Conservation (phyloP, 345 rosid species). For the Viola odorata region DNA sequence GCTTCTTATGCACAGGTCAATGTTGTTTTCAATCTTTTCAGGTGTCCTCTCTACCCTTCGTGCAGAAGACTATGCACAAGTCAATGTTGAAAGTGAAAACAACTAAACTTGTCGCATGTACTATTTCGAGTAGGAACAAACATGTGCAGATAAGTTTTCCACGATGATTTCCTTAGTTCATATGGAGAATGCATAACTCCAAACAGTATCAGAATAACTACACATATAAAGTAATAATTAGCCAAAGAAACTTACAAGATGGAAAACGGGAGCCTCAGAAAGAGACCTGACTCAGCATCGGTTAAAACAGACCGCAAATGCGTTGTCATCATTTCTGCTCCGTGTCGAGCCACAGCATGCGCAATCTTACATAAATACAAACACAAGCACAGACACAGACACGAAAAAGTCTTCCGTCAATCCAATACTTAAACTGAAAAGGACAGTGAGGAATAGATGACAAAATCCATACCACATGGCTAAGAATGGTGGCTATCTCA, state of each 20-base stretch:
- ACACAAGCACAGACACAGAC: neutral
- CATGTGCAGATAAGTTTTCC: no score
- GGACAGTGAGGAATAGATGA: neutral
- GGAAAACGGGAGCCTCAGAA: constrained; percentile 86
- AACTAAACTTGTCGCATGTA: no score
- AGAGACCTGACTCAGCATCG: constrained; percentile 62
- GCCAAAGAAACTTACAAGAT: neutral
- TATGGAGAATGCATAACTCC: neutral
- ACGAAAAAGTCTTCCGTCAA: neutral
- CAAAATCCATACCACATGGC: constrained; percentile 66
- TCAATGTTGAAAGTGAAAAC: no score
- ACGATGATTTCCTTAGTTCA: no score
- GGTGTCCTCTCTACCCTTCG: no score
- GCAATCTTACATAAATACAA: constrained; percentile 50
- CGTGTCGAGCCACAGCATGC: constrained; percentile 87
- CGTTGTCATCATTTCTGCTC: constrained; percentile 64
- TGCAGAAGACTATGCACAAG: no score
- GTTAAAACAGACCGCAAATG: constrained; percentile 79
- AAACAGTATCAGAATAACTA: neutral
- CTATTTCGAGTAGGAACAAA: no score
- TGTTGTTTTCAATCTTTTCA: no score
- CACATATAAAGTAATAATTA: neutral
- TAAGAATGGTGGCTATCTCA: constrained; percentile 84
- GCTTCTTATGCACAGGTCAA: neutral
- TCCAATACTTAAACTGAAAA: no score